A percentile compares a stretch with the other conserved stretches of the same genome.
Evolutionary conservation across 495 filamentous ascomycete species (phyloP).

Genomic region (Halenospora varia): DNA sequence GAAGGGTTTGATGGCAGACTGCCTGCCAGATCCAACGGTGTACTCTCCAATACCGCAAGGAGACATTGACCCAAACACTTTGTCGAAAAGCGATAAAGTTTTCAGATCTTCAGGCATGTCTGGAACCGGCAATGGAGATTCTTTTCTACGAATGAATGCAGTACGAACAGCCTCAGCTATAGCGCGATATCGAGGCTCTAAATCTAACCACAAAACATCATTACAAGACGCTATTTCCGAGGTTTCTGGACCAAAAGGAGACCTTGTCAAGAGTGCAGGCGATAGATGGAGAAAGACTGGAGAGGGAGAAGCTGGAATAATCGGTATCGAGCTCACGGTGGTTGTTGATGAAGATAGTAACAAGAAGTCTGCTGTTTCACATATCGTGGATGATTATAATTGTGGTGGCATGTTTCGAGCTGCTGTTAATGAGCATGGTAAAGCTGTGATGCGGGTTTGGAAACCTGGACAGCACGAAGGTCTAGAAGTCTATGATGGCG

Average conservation of each 20-base stretch:
- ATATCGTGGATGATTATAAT: slow-evolving; percentile 65
- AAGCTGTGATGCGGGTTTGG: slow-evolving; percentile 60
- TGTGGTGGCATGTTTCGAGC: slow-evolving; percentile 89
- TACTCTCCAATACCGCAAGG: slow-evolving; percentile 19
- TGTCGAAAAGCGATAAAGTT: slow-evolving; percentile 10
- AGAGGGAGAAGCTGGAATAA: slow-evolving; percentile 83
- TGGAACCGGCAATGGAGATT: slow-evolving; percentile 88
- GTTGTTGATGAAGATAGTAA: slow-evolving; percentile 33
- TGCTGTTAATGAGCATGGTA: slow-evolving; percentile 64
- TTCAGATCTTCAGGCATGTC: slow-evolving; percentile 67
- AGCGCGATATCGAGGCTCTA: slow-evolving; percentile 48
- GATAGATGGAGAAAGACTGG: slow-evolving; percentile 70
- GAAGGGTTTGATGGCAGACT: slow-evolving; percentile 44
- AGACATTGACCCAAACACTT: not conserved
- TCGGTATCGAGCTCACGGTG: slow-evolving; percentile 70
- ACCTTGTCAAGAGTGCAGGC: slow-evolving; percentile 72
- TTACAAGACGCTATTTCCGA: slow-evolving; percentile 48
- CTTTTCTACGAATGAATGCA: slow-evolving; percentile 71
- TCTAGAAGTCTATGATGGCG: slow-evolving; percentile 26
- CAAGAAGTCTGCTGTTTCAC: slow-evolving; percentile 15
- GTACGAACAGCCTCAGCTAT: slow-evolving; percentile 70
- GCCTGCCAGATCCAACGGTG: slow-evolving; percentile 39
- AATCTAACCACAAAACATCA: slow-evolving; percentile 29
- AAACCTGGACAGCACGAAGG: slow-evolving; percentile 28
- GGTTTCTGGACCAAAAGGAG: slow-evolving; percentile 67